Conservation (phyloP, 108 stramenopile genomes). For the Stephanodiscus minutulus region DNA sequence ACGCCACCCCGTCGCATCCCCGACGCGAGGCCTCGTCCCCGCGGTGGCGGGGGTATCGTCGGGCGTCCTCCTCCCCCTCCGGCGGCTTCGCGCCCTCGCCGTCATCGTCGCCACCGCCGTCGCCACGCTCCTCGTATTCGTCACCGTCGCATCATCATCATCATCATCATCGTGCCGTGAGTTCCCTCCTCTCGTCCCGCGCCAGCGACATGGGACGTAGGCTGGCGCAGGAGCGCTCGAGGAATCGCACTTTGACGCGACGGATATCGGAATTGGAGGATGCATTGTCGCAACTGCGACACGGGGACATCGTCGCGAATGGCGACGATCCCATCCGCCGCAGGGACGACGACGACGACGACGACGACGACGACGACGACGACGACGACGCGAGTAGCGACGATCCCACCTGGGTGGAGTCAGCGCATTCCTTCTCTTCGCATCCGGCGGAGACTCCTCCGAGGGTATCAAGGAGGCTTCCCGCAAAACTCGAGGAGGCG, state of each 20-base stretch:
- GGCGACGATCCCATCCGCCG: background rate
- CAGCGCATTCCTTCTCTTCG: background rate
- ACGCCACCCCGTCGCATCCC: too few relatives aligned
- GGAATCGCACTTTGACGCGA: slow-evolving; percentile 20
- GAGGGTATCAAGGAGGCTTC: background rate
- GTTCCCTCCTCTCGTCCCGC: slow-evolving; percentile 18
- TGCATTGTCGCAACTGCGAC: background rate
- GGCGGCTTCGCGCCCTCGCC: too few relatives aligned
- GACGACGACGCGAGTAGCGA: background rate
- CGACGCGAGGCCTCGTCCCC: too few relatives aligned
- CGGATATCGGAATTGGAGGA: slow-evolving; percentile 14
- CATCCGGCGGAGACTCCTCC: background rate
- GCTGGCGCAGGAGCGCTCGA: slow-evolving; percentile 26
- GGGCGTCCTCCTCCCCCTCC: too few relatives aligned
- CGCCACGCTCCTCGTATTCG: background rate
- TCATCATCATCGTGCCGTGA: too few relatives aligned
- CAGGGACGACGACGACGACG: too few relatives aligned
- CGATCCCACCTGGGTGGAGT: background rate
- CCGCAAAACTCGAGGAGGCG: too few relatives aligned
- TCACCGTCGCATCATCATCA: background rate
- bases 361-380: too few relatives aligned
- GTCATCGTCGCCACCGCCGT: background rate
- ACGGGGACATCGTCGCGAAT: too few relatives aligned
- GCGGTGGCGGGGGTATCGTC: too few relatives aligned
- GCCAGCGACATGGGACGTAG: slow-evolving; percentile 16